Evolutionary conservation across 73 alveolate species (phyloP).

Genomic region (Paramecium bursaria): DNA sequence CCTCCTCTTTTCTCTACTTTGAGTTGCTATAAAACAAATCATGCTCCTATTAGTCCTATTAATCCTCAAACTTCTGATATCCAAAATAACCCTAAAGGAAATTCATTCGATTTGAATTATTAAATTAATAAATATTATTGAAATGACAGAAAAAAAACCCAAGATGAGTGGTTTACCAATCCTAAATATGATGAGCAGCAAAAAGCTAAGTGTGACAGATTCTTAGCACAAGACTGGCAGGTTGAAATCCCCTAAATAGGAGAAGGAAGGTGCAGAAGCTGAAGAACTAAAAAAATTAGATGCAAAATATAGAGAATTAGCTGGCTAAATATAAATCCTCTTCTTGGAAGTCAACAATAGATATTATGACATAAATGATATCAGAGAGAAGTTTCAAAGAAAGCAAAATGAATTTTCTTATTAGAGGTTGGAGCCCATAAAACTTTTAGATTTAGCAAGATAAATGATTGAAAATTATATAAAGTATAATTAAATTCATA

Average conservation of each 20-base stretch:
- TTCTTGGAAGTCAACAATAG: conserved; percentile 38
- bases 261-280: too few species aligned
- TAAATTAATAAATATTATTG: too few species aligned
- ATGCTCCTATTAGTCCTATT: too few species aligned
- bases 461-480: conserved; percentile 39
- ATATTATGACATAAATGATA: conserved; percentile 54
- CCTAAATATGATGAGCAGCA: too few species aligned
- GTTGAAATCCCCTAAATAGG: too few species aligned
- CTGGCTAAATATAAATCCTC: background rate
- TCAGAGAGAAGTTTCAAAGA: conserved; percentile 42
- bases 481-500: background rate
- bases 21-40: conserved; percentile 51
- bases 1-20: conserved; percentile 42
- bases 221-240: too few species aligned
- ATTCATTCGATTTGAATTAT: too few species aligned
- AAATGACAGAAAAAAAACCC: too few species aligned
- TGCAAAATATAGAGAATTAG: conserved; percentile 20
- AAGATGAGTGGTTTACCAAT: too few species aligned
- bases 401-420: conserved; percentile 45
- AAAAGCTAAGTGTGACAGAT: too few species aligned
- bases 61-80: too few species aligned
- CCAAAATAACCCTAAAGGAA: too few species aligned
- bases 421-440: conserved; percentile 21
- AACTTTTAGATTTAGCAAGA: background rate
- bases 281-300: conserved; percentile 14